A percentile compares a stretch with the other conserved stretches of the same genome.
Evolutionary conservation across 257 asterid species (phyloP).

Genomic region (Solanum chiquidenum): DNA sequence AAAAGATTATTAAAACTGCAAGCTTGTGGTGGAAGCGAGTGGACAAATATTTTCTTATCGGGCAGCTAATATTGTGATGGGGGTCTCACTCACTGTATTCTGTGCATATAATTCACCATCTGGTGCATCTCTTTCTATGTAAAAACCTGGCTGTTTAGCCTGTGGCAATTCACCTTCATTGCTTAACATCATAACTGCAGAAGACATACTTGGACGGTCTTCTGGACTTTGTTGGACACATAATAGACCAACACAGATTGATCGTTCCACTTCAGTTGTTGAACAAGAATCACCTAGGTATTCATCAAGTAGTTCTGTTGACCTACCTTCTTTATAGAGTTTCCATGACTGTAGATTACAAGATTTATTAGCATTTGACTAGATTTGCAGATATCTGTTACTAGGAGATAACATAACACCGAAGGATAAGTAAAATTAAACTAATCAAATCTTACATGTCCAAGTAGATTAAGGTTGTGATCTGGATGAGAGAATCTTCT

Average conservation of each 20-base stretch:
- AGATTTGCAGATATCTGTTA: not conserved
- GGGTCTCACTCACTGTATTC: not conserved
- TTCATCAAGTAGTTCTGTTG: slow-evolving; percentile 10
- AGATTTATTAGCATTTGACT: not conserved
- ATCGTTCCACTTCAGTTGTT: slow-evolving; percentile 8
- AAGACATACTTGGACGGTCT: slow-evolving; percentile 31
- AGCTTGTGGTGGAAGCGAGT: not conserved
- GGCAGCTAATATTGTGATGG: not conserved
- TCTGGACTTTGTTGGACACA: slow-evolving; percentile 24
- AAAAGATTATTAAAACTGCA: not conserved
- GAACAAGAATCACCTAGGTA: not conserved
- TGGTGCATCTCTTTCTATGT: not conserved
- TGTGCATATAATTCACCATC: not conserved
- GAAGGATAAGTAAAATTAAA: not conserved
- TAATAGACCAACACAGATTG: slow-evolving; percentile 21
- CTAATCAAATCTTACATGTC: slow-evolving; percentile 9
- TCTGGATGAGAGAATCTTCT: slow-evolving; percentile 8
- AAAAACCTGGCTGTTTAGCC: slow-evolving; percentile 23
- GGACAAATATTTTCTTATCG: not conserved
- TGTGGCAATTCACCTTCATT: slow-evolving; percentile 18
- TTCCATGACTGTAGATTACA: slow-evolving; percentile 21
- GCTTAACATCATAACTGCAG: slow-evolving; percentile 19
- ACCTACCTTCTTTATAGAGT: slow-evolving; percentile 15
- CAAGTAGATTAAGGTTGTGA: slow-evolving; percentile 12
- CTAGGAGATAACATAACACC: not conserved